Base-by-base conservation (phyloP, 2,329 filamentous ascomycete genomes). In the Colletotrichum paranaense region DNA sequence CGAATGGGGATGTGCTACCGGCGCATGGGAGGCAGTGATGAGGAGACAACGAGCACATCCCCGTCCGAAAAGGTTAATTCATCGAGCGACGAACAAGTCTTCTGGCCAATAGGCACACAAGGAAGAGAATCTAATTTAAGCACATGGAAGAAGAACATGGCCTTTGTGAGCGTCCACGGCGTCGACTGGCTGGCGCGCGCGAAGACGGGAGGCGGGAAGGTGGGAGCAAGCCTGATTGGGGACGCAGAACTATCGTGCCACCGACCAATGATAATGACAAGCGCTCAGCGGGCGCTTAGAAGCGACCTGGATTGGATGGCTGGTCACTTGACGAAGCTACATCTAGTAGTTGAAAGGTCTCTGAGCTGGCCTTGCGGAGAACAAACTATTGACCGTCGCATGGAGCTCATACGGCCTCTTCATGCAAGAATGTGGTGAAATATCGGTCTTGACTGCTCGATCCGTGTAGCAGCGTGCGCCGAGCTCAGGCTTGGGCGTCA, bases 101-200 rank as follows among this genome's bases (percentile, higher is more conserved):
- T 56, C 35, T 38, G 57, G 22, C 84, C 83, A 85, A 85, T 85
- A 73, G 81, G 53, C 42, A 6, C 19, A 4, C 58, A 32, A 52
- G 76, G 67, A 65, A 56, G 72, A 38, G 63, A 53, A 78, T 79
- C 79, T 84, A 84, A 82, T 82, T 82, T 83, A 60, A 78, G 80
- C 62, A 77, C 74, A 78, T 76, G 78, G 75, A 75, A 63, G 67
- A 65, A 70, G 75, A 74, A 75, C 76, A 76, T 75, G 70, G 60
- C 46, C 49, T 71, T 32, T 62, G 64, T 62, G 72, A 75, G 72
- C 74, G 71, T 73, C 77, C 74, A 79, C 76, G 75, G 72, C 74
- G 72, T 73, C 77, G 74, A 79, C 76, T 80, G 81, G 80, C 79
- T 84, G 80, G 81, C 82, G 83, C 82, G 83, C 82, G 83, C 82